Evolutionary conservation across 78 protist genomes (phyloP).

Genomic region (Acrasis kona): DNA sequence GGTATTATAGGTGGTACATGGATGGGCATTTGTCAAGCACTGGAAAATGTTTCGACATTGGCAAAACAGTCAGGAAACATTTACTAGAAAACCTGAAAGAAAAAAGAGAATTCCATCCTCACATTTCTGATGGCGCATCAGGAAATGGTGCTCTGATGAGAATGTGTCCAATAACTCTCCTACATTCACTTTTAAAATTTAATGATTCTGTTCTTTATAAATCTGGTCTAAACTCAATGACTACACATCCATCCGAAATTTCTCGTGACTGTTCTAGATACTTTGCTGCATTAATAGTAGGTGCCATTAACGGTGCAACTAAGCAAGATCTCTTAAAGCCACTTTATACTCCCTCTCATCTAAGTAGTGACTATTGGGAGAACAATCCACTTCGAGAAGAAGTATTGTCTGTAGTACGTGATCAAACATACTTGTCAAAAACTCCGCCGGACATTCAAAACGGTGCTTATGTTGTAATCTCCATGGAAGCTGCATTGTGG

Average conservation of each 20-base stretch:
- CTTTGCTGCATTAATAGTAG: constrained; percentile 12
- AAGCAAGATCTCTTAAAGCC: constrained; percentile 3
- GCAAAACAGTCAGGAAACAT: constrained; percentile 1
- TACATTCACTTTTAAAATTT: too few relatives aligned
- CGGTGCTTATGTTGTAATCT: constrained; percentile 8
- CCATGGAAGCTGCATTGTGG: constrained; percentile 37
- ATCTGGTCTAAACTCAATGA: neutral
- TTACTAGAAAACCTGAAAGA: neutral
- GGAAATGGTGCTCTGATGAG: constrained; percentile 39
- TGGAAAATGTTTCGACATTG: constrained; percentile 38
- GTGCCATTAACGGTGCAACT: constrained; percentile 16
- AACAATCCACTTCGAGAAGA: constrained; percentile 8
- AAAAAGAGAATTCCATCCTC: neutral
- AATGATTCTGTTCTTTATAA: too few relatives aligned
- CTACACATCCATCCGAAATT: constrained; percentile 9
- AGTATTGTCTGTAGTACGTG: constrained; percentile 1
- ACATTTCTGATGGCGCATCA: neutral
- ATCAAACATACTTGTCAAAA: constrained; percentile 9
- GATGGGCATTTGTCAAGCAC: constrained; percentile 18
- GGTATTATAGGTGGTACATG: constrained; percentile 14
- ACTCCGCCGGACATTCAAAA: constrained; percentile 2
- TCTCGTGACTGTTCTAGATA: constrained; percentile 20
- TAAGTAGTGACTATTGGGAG: constrained; percentile 11
- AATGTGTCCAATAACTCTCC: constrained; percentile 21
- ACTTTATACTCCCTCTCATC: neutral